Conservation (phyloP, 768 basidiomycete species). For the Trametes punicea region DNA sequence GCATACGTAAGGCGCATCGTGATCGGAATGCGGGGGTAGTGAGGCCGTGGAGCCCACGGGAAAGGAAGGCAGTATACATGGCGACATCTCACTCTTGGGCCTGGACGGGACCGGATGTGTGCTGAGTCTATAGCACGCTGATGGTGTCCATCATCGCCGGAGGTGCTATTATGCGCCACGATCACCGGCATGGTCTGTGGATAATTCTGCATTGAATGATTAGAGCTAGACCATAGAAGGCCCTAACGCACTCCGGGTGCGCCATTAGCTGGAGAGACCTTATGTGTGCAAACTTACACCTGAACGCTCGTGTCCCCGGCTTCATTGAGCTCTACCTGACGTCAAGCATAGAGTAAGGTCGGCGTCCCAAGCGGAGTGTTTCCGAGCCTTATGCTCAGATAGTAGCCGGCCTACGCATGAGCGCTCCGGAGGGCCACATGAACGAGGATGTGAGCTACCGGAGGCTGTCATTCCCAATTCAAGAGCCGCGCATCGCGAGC, state of each 20-base stretch:
- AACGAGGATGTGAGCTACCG: conserved; percentile 1
- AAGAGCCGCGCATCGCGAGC: conserved; percentile 3
- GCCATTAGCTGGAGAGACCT: background rate
- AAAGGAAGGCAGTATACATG: conserved; percentile 11
- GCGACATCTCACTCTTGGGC: background rate
- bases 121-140: background rate
- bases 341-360: conserved; percentile 5
- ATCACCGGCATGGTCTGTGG: conserved; percentile 7
- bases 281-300: background rate
- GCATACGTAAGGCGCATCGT: conserved; percentile 17
- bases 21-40: conserved; percentile 17
- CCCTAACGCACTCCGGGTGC: background rate
- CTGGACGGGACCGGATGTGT: background rate
- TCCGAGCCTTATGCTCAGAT: conserved; percentile 4
- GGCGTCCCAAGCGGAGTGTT: conserved; percentile 1
- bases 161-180: conserved; percentile 9
- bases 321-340: conserved; percentile 2
- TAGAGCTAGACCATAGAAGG: background rate
- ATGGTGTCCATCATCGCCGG: background rate
- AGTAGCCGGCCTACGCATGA: conserved; percentile 5
- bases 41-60: conserved; percentile 1
- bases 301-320: background rate
- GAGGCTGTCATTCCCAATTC: background rate
- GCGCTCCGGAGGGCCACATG: conserved; percentile 3
- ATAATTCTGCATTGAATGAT: background rate